Base-by-base conservation (phyloP, 2,329 filamentous ascomycete species). In the Parastagonospora avenae region DNA sequence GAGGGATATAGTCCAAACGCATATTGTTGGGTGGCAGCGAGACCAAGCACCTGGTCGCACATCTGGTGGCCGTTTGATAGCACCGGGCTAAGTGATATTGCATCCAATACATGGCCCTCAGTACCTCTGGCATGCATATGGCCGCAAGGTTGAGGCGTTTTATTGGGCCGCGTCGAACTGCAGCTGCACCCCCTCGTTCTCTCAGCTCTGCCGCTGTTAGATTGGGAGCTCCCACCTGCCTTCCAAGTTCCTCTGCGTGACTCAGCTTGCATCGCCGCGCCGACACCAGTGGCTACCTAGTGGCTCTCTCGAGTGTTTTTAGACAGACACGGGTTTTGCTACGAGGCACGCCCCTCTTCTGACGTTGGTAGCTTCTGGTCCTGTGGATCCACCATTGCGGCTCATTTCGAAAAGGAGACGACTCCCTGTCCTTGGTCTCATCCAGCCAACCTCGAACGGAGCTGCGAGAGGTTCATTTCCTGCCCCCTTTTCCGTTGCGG, bases 321-420 rank as follows among this genome's bases (percentile, higher is more conserved):
- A 5, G 42, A 36, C 35, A 37, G 35, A 16, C n/a, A 36, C n/a
- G n/a, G 35, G 35, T 37, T 37, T 9, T 37, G 35, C 35, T 16
- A 16, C 19, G 14, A 16, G 27, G 16, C 16, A 19, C 19, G 27
- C 37, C 19, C 37, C 37, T 24, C 11, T 19, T n/a, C 5, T 19
- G 16, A 12, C 19, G 16, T 27, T 27, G 16, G 16, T 39, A 24
- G 37, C 15, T n/a, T 16, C 19, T 39, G 27, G 37, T 24, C 37
- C 10, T 12, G 15, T 4, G 19, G 37, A 24, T 39, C 37, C 37
- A 39, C 37, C 19, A 39, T 27, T 39, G 37, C 37, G 37, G 37
- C 37, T 39, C 37, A 39, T 24, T 39, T 54, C 15, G 52, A 62
- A 60, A 59, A 54, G 59, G 63, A 57, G 63, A 62, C 65, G 65